Evolutionary conservation across 805 yeast genomes (phyloP).

Genomic region (Cyberlindnera mycetangii): DNA sequence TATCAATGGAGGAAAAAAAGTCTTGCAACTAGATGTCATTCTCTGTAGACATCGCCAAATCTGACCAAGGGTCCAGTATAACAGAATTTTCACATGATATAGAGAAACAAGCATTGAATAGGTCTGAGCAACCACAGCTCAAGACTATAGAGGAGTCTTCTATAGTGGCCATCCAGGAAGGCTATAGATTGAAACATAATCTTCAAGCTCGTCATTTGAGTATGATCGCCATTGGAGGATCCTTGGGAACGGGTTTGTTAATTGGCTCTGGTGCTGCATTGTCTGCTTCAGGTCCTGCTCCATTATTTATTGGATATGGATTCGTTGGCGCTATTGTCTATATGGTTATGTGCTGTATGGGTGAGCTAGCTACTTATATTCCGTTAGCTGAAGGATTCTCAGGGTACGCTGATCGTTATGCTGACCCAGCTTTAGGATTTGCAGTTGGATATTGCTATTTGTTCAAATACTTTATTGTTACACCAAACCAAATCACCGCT

Average conservation of each 20-base stretch:
- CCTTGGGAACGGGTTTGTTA: conserved; percentile 69
- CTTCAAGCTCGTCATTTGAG: conserved; percentile 48
- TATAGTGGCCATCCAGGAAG: conserved; percentile 18
- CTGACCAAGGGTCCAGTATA: not conserved
- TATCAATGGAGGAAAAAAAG: not conserved
- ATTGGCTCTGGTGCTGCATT: conserved; percentile 63
- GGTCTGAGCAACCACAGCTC: not conserved
- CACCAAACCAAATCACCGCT: conserved; percentile 48
- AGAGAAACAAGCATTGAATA: not conserved
- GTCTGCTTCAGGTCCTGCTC: conserved; percentile 55
- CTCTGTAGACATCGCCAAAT: not conserved
- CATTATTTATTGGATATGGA: conserved; percentile 57
- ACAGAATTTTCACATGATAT: not conserved
- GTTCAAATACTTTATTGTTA: conserved; percentile 27
- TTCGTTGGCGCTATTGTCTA: conserved; percentile 68
- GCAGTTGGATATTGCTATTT: conserved; percentile 30
- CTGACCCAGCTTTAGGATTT: conserved; percentile 27
- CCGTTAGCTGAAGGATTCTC: conserved; percentile 67
- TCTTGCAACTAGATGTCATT: not conserved
- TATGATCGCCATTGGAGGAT: conserved; percentile 70
- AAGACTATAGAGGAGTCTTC: conserved; percentile 1
- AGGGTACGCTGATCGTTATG: conserved; percentile 51
- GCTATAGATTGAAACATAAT: conserved; percentile 21
- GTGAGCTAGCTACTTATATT: conserved; percentile 65
- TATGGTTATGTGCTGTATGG: conserved; percentile 64